Percentiles rank a stretch among this genome's conserved stretches.
These are phyloP conservation scores for Lactifluus echinatus DNA, from an alignment of 768 basidiomycete species.

Conservation along the genomic window DNA sequence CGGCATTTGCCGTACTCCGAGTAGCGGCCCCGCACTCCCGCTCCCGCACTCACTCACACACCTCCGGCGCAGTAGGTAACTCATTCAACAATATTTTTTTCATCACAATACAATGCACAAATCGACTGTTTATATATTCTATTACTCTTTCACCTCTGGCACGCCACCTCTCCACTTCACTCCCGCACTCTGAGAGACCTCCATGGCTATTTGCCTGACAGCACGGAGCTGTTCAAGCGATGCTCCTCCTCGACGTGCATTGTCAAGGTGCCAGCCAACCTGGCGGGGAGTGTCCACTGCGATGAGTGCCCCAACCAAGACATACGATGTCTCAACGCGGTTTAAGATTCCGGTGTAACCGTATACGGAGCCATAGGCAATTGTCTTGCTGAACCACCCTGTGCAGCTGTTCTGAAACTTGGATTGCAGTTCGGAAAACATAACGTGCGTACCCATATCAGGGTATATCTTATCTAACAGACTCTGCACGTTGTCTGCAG, in stretches of 20 bases:
- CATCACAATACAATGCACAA: background rate
- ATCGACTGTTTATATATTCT: too few species aligned
- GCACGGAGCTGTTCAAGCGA: conserved; percentile 43
- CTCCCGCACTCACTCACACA: background rate
- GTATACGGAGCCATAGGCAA: conserved; percentile 53
- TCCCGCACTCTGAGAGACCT: conserved; percentile 39
- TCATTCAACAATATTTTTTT: background rate
- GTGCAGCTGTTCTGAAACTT: background rate
- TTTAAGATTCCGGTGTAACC: conserved; percentile 40
- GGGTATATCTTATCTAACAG: conserved; percentile 48
- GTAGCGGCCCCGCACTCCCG: background rate
- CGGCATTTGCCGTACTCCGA: conserved; percentile 8
- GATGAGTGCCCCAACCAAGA: conserved; percentile 53
- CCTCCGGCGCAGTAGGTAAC: too few species aligned
- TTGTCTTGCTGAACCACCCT: conserved; percentile 47
- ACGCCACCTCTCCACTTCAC: conserved; percentile 44
- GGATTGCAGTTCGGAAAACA: background rate
- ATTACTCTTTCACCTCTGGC: conserved; percentile 32
- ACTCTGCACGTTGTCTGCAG: conserved; percentile 38
- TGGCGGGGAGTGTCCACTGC: conserved; percentile 55
- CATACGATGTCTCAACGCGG: conserved; percentile 48
- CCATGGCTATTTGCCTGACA: conserved; percentile 47
- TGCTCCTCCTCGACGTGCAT: conserved; percentile 48
- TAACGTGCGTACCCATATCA: conserved; percentile 44
- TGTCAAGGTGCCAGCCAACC: conserved; percentile 55